phyloP scores from a whole-genome alignment of 164 flowering plant genomes.

The Umbellularia californica region DNA sequence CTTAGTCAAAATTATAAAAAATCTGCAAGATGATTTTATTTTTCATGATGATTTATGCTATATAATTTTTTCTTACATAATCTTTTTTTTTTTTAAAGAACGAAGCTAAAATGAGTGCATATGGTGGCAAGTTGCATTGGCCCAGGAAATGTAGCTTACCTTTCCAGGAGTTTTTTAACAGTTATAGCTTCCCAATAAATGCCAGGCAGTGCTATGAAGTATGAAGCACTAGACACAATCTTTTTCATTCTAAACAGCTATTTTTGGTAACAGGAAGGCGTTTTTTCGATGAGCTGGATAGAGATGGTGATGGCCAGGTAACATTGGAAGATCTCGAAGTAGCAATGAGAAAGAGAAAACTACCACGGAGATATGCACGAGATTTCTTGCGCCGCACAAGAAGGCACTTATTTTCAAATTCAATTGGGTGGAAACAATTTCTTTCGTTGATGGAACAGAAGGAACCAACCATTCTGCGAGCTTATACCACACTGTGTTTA shows the following conservation, averaged over 20 bases:
- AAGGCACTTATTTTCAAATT: slow-evolving; percentile 83
- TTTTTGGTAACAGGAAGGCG: slow-evolving; percentile 61
- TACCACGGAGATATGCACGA: slow-evolving; percentile 85
- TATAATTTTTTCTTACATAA: too few species aligned
- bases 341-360: slow-evolving; percentile 83
- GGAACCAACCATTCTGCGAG: slow-evolving; percentile 93
- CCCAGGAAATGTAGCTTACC: background rate
- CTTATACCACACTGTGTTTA: slow-evolving; percentile 90
- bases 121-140: background rate
- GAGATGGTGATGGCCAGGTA: slow-evolving; percentile 97
- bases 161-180: too few species aligned
- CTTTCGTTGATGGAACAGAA: slow-evolving; percentile 93
- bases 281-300: slow-evolving; percentile 92
- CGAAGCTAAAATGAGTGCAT: background rate
- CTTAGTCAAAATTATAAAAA: background rate
- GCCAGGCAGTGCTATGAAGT: background rate
- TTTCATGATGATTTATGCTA: background rate
- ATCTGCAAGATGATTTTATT: background rate
- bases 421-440: slow-evolving; percentile 97
- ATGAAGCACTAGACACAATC: background rate
- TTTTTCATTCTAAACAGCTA: slow-evolving; percentile 1
- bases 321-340: slow-evolving; percentile 91
- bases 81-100: too few species aligned
- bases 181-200: too few species aligned
- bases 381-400: slow-evolving; percentile 82